Conservation (phyloP, 2,329 filamentous ascomycete genomes). For the Penicillium sp. region DNA sequence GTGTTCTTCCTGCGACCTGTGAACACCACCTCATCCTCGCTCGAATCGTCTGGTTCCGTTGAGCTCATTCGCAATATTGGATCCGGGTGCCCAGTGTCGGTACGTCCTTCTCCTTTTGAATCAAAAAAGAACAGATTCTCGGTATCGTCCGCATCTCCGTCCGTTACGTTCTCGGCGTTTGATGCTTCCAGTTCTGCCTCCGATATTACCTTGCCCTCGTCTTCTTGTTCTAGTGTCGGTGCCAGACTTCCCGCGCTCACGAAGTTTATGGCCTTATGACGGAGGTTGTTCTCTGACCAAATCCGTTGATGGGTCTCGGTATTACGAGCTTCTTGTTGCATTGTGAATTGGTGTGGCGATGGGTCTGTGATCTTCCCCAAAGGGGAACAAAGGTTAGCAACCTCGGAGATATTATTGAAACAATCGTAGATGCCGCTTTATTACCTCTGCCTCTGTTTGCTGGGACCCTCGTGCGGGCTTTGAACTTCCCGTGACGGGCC, state of each 20-base stretch:
- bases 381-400: neutral
- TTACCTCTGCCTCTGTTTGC: neutral
- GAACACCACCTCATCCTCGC: conserved; percentile 58
- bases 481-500: conserved; percentile 28
- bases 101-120: conserved; percentile 25
- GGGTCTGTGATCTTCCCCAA: conserved; percentile 11
- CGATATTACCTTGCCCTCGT: neutral
- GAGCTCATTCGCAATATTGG: conserved; percentile 14
- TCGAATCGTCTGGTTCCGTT: conserved; percentile 54
- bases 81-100: conserved; percentile 31
- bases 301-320: conserved; percentile 51
- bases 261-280: conserved; percentile 56
- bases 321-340: conserved; percentile 58
- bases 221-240: conserved; percentile 7
- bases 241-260: conserved; percentile 56
- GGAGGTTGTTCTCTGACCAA: conserved; percentile 49
- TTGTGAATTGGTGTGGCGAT: conserved; percentile 36
- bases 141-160: conserved; percentile 8
- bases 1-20: conserved; percentile 30
- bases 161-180: conserved; percentile 14
- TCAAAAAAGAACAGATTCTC: conserved; percentile 38
- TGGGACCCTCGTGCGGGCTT: conserved; percentile 19
- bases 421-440: neutral
- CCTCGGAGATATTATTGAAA: neutral
- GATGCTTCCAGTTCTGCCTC: conserved; percentile 4